Base-by-base conservation (phyloP, 129 eudicot genomes). In the Solidago caesia region DNA sequence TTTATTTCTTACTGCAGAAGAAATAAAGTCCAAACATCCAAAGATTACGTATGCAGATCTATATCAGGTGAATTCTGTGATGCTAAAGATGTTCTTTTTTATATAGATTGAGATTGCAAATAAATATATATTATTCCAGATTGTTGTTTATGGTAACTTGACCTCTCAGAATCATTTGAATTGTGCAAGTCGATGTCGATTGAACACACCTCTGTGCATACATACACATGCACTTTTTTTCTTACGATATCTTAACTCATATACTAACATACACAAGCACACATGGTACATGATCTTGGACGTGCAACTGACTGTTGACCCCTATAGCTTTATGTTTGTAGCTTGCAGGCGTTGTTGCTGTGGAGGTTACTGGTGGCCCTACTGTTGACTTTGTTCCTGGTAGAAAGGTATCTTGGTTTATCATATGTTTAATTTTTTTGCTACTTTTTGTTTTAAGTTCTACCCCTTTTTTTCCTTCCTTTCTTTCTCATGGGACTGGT, bases 321-420 rank as follows among this genome's bases (percentile, higher is more conserved):
- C 49, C 11, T 16, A 25, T 52, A 26, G 67, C 8, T 44, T 67
- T 79, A 12, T 79, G 82, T 72, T 73, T 62, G 78, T 83, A 94
- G 97, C 99, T 91, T 82, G 99, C 97, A 29, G 99, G 99, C 15
- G 93, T 90, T 67, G 96, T 88, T 51, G 99, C 99, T 7, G 97
- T 94, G 73, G 97, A 94, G 87, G 93, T 94, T 26, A 88, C 99
- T 65, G 99, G 99, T 44, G 99, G 99, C 66, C 97, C 99, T 41
- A 85, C 93, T 45, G 85, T 94, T 77, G 80, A 80, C 57, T 94
- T 90, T 79, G 89, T 83, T 85, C 96, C 97, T 75, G 99, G 99
- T 56, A 87, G 99, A 82, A 85, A 83, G 97, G 99, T 95, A 88
- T 75, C 67, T 67, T 62, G 59, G 58, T 41, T 47, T 70, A 16